Evolutionary conservation across 1,139 yeast genomes (phyloP), one percentile per base, ranked within the genome.

Genomic region (Pichia sp.): DNA sequence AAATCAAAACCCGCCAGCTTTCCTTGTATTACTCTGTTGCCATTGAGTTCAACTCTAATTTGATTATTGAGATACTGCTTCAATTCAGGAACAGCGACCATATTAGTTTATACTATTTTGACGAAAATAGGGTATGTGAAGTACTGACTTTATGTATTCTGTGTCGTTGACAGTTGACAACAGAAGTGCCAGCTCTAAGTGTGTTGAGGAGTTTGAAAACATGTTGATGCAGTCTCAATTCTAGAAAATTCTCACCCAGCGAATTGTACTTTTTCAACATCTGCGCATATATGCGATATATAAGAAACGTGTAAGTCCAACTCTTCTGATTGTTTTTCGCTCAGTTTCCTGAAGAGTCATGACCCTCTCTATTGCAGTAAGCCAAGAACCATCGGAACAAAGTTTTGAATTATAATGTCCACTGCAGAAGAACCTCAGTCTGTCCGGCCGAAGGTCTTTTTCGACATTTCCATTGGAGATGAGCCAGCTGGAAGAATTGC

Each of bases 381-480:
- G n/a, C n/a, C n/a, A n/a, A n/a, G n/a, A n/a, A n/a, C n/a, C n/a
- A n/a, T n/a, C n/a, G n/a, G n/a, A n/a, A n/a, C n/a, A 30, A 16
- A 28, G 12, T 9, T 13, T 22, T 19, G 1, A 13, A 9, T 18
- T 8, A 34, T 25, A 18, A 47, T 47, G 52, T 36, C 49, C 21
- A 39, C 44, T 16, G 8, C 37, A 34, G 19, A 13, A 31, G 43
- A 44, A 3, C 59, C 79, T 46, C 58, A 58, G 25, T 66, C 55
- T 28, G 23, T 28, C 28, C 54, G 54, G 19, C 41, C 83, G 16
- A 82, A 79, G 70, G 89, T 87, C 25, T 90, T 69, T 67, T 83
- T 90, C 61, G 96, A 89, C 63, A 74, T 89, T 55, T 69, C 90
- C 9, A 82, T 86, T 60, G 87, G 85, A 50, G 84, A 77, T 37